phyloP scores from a whole-genome alignment of 495 filamentous ascomycete species.

The Choiromyces venosus region DNA sequence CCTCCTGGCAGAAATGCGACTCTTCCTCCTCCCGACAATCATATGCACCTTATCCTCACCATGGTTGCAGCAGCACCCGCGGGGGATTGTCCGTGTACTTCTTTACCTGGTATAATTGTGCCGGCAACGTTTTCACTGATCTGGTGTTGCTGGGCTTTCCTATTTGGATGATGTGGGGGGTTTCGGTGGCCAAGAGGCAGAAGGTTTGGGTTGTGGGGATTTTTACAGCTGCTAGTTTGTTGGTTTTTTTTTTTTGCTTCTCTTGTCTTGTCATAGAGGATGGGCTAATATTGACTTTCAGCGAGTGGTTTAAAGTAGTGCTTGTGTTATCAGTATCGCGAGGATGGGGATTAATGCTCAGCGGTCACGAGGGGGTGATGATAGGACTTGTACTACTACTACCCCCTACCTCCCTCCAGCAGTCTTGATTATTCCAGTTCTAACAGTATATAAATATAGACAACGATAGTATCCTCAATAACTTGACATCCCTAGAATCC shows the following conservation, averaged over 20 bases:
- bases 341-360: not conserved
- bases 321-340: not conserved
- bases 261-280: too few relatives aligned
- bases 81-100: not conserved
- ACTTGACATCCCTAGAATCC: not conserved
- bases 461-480: not conserved
- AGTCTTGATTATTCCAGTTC: too few relatives aligned
- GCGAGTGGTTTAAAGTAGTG: not conserved
- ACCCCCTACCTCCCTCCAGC: not conserved
- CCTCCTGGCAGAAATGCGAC: too few relatives aligned
- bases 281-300: not conserved
- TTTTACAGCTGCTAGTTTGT: not conserved
- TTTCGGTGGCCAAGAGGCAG: not conserved
- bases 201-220: not conserved
- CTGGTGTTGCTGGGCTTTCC: not conserved
- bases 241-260: not conserved
- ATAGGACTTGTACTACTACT: not conserved
- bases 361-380: not conserved
- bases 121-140: not conserved
- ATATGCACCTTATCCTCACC: too few relatives aligned
- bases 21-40: too few relatives aligned
- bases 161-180: not conserved
- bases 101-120: not conserved
- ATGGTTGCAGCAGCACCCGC: too few relatives aligned
- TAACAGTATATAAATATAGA: not conserved